phyloP scores from a whole-genome alignment of 768 basidiomycete genomes.

The Leccinum pellstonianum region DNA sequence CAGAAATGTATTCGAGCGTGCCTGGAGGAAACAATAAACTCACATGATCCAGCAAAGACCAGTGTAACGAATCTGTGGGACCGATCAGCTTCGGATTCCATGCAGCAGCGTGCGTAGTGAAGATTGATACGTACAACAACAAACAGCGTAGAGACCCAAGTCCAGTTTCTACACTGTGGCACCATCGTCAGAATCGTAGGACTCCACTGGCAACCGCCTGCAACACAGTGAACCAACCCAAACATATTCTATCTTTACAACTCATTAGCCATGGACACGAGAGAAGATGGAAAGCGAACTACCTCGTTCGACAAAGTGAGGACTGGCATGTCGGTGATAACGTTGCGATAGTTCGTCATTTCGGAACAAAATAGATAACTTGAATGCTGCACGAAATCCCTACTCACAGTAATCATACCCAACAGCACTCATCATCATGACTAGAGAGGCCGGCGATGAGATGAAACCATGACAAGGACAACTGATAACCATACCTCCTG shows the following conservation, averaged over 20 bases:
- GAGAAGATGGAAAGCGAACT: background rate
- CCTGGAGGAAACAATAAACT: background rate
- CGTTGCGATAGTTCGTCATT: background rate
- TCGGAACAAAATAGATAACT: background rate
- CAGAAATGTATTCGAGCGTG: background rate
- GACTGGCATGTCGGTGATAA: background rate
- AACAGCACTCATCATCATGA: background rate
- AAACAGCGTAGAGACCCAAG: conserved; percentile 15
- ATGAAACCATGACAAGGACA: background rate
- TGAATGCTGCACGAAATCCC: background rate
- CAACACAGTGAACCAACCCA: conserved; percentile 14
- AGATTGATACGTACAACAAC: conserved; percentile 7
- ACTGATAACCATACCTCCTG: background rate
- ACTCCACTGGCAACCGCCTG: too few relatives aligned
- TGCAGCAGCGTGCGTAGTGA: background rate
- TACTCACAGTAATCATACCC: conserved; percentile 14
- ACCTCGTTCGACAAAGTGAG: conserved; percentile 19
- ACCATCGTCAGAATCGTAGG: background rate
- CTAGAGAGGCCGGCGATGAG: background rate
- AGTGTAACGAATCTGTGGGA: conserved; percentile 12
- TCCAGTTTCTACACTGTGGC: conserved; percentile 11
- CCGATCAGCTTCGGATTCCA: background rate
- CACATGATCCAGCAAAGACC: conserved; percentile 16
- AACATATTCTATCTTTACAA: conserved; percentile 9
- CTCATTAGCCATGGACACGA: background rate